Base-by-base conservation (phyloP, 441 rosid genomes). In the Raphanus hybrid region DNA sequence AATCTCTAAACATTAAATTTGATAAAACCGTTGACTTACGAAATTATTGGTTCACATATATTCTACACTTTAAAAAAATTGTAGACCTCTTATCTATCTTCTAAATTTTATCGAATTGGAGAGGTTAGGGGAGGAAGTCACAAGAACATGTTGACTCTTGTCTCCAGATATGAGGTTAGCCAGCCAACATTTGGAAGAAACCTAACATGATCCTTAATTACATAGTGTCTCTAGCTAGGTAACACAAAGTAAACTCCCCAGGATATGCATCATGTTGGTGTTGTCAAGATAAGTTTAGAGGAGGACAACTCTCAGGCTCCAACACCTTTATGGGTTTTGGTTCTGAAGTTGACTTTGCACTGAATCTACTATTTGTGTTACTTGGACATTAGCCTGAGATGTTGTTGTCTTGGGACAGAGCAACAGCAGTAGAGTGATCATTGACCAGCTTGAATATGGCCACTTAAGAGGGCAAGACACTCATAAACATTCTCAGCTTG, bases 121-220 rank as follows among this genome's bases (percentile, higher is more conserved):
- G 58, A 52, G 23, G 23, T 15, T 58, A 29, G 34, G 34, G 34
- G 34, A 29, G 34, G 34, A 29, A 29, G 34, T 23, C 4, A 20
- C 34, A 58, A 23, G 14, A 58, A 20, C 62, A 58, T 58, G 62
- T 58, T 58, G 14, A 58, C 6, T 58, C 62, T 58, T 94, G 73
- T 86, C 94, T 81, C 92, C 97, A 2, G 98, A 94, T 71, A 97
- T 97, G 99, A 97, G 99, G 85, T 85, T 97, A 80, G 99, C 99
- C 55, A 94, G 87, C 97, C 64, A 94, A 97, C 69, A 58, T 97
- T 67, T 97, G 99, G 99, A 97, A 97, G 89, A 94, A 92, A 86
- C 87, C 92, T 2, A 98, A 94, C 84, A 82, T 91, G 81, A 84
- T 92, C 69, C 97, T 97, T 50, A 92, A 90, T 83, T 97, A 92